phyloP scores from a whole-genome alignment of 2,329 filamentous ascomycete genomes.

The Fusarium austroafricanum region DNA sequence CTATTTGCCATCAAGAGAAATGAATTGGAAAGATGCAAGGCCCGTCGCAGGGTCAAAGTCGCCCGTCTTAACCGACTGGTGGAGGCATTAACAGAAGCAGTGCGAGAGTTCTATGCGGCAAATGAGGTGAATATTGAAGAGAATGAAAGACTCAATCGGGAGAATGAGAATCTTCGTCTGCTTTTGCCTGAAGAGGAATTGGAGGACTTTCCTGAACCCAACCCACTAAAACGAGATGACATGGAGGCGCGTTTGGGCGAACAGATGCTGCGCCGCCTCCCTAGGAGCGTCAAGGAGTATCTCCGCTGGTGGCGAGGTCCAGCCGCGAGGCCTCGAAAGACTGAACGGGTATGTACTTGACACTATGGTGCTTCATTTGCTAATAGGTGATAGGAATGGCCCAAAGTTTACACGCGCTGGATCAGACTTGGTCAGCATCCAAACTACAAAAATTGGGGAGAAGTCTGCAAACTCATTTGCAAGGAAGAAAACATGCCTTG shows the following conservation, averaged over 20 bases:
- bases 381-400: slow-evolving; percentile 29
- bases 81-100: background rate
- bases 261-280: too few relatives aligned
- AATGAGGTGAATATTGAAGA: background rate
- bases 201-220: background rate
- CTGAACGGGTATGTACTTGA: slow-evolving; percentile 17
- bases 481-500: slow-evolving; percentile 39
- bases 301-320: background rate
- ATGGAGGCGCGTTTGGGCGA: too few relatives aligned
- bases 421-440: background rate
- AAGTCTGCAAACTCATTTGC: slow-evolving; percentile 30
- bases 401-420: background rate
- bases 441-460: background rate
- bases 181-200: background rate
- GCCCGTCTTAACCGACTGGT: accelerated
- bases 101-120: background rate
- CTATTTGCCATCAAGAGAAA: too few relatives aligned
- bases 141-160: background rate
- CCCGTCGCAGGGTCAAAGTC: background rate
- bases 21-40: background rate
- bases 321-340: background rate
- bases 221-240: too few relatives aligned
- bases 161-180: background rate
- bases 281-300: too few relatives aligned
- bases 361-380: too few relatives aligned